Conservation (phyloP, 2,329 filamentous ascomycete genomes). For the Sporothrix luriei region DNA sequence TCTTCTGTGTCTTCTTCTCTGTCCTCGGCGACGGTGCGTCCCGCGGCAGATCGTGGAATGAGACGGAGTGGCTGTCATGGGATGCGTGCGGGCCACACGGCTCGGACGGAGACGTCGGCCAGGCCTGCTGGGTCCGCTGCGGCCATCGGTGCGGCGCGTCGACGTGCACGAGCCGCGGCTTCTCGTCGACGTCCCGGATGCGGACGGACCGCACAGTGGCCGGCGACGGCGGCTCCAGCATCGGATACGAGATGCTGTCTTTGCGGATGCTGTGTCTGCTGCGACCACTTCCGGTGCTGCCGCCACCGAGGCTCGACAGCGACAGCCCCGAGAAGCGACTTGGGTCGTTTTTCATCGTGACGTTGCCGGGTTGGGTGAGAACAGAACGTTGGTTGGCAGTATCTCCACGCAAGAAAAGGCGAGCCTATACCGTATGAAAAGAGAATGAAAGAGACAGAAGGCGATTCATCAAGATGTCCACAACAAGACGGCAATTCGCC, state of each 20-base stretch:
- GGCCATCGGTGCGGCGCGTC: neutral
- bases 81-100: neutral
- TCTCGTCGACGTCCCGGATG: conserved; percentile 28
- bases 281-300: neutral
- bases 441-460: neutral
- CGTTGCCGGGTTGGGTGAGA: neutral
- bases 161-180: conserved; percentile 27
- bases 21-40: neutral
- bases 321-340: conserved; percentile 16
- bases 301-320: neutral
- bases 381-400: neutral
- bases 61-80: neutral
- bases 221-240: neutral
- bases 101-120: neutral
- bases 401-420: neutral
- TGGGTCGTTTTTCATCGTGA: neutral
- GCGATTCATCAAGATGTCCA: neutral
- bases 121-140: neutral
- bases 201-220: conserved; percentile 24
- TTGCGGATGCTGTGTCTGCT: conserved; percentile 22
- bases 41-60: neutral
- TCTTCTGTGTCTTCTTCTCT: neutral
- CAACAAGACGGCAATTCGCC: neutral
- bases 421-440: neutral
- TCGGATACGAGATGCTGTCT: conserved; percentile 28